phyloP scores from a whole-genome alignment of 164 flowering plant species.

The Protea cynaroides region DNA sequence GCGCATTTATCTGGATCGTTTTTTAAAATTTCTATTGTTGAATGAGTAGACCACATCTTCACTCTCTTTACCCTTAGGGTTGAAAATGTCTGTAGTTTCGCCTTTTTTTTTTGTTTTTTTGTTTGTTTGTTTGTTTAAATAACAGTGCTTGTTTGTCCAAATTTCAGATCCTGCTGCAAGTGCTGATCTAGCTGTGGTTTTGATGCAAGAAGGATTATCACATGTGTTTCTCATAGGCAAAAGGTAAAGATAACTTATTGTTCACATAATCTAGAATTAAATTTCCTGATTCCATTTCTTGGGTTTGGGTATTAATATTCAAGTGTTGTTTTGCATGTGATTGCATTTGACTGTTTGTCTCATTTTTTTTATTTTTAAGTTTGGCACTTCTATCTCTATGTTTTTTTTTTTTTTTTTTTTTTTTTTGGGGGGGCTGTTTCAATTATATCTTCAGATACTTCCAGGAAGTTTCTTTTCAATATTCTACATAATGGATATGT shows the following conservation, averaged over 20 bases:
- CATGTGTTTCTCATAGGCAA: conserved; percentile 74
- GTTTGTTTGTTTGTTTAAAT: not conserved
- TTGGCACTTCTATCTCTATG: not conserved
- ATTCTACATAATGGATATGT: no score
- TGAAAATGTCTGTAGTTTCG: not conserved
- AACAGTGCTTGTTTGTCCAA: not conserved
- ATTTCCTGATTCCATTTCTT: not conserved
- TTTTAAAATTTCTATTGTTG: not conserved
- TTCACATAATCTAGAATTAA: not conserved
- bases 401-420: not conserved
- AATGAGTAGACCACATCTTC: not conserved
- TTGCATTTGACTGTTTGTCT: no score
- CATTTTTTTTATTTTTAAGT: not conserved
- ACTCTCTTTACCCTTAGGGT: not conserved
- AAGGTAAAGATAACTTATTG: conserved; percentile 41
- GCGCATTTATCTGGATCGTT: not conserved
- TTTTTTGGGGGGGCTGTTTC: no score
- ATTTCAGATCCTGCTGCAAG: conserved; percentile 84
- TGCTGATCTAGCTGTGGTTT: conserved; percentile 90
- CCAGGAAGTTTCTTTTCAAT: not conserved
- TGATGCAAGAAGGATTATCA: conserved; percentile 96
- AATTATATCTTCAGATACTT: not conserved
- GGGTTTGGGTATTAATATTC: no score
- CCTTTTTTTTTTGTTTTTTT: no score
- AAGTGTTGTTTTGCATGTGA: no score